Percentiles rank a stretch among this genome's conserved stretches.
Evolutionary conservation across 192 early-diverging fungal genomes (phyloP).

Genomic region (Rhizoclosmatium sp.): DNA sequence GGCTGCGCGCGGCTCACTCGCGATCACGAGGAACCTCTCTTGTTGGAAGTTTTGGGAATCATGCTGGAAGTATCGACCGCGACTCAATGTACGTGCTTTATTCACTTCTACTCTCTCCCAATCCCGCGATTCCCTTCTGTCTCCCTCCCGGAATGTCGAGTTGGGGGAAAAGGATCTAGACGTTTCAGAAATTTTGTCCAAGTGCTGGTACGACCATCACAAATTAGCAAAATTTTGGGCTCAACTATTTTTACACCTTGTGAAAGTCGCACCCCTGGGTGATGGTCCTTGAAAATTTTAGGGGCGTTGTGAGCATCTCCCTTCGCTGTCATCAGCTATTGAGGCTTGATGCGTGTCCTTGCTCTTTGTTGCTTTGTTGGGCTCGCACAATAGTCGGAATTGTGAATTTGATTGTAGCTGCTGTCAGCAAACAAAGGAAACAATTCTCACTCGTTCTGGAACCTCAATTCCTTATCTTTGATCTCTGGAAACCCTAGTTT

Average conservation of each 20-base stretch:
- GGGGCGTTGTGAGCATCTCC: no score
- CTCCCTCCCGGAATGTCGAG: no score
- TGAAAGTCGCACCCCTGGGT: background rate
- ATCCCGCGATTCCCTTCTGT: background rate
- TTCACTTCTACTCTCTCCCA: background rate
- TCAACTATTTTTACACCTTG: background rate
- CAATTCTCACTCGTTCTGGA: background rate
- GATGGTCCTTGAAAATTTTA: no score
- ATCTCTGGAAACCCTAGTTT: background rate
- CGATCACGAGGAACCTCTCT: background rate
- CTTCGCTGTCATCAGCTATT: no score
- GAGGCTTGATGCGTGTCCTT: no score
- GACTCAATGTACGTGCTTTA: conserved; percentile 23
- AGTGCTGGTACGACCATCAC: background rate
- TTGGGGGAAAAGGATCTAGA: conserved; percentile 8
- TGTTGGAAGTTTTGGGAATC: conserved; percentile 7
- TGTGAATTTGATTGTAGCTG: background rate
- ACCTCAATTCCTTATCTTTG: no score
- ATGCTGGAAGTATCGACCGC: conserved; percentile 19
- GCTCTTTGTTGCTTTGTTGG: no score
- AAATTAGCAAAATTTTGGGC: conserved; percentile 9
- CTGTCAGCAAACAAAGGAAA: background rate
- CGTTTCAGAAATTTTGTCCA: conserved; percentile 6
- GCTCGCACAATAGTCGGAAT: no score
- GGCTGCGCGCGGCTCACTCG: background rate